phyloP scores from a whole-genome alignment of 306 rosid species.

The Trichosanthes cucumerina region DNA sequence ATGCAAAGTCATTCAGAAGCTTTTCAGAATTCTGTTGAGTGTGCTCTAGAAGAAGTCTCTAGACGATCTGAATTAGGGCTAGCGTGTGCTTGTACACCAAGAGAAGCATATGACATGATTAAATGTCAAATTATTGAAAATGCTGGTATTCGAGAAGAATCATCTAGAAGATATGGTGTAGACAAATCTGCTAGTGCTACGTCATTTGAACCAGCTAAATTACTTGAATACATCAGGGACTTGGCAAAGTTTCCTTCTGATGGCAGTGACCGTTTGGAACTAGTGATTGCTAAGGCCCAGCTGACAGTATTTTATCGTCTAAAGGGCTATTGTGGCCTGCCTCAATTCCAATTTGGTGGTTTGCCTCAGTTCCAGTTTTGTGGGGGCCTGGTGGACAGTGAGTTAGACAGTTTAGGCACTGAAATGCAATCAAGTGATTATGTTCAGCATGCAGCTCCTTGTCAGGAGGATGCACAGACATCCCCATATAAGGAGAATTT shows the following conservation, averaged over 20 bases:
- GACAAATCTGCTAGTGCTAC: slow-evolving; percentile 46
- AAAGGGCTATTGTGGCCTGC: slow-evolving; percentile 62
- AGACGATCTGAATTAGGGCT: slow-evolving; percentile 70
- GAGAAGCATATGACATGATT: slow-evolving; percentile 40
- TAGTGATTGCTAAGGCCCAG: slow-evolving; percentile 76
- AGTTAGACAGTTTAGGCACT: slow-evolving; percentile 26
- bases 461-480: slow-evolving; percentile 30
- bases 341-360: slow-evolving; percentile 64
- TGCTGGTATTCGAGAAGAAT: slow-evolving; percentile 57
- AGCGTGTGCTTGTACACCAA: slow-evolving; percentile 66
- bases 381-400: slow-evolving; percentile 47
- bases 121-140: slow-evolving; percentile 61
- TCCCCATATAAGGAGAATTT: slow-evolving; percentile 24
- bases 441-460: slow-evolving; percentile 26
- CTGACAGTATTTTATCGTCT: slow-evolving; percentile 57
- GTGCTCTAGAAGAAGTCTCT: slow-evolving; percentile 77
- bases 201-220: slow-evolving; percentile 47
- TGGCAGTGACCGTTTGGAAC: slow-evolving; percentile 51
- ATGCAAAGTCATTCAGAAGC: slow-evolving; percentile 69
- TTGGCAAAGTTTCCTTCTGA: slow-evolving; percentile 52
- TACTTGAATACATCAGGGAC: slow-evolving; percentile 39
- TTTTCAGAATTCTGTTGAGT: slow-evolving; percentile 64
- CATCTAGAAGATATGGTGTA: slow-evolving; percentile 30
- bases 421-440: slow-evolving; percentile 20
- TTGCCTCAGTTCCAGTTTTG: slow-evolving; percentile 65